Conservation (phyloP, 306 rosid genomes). For the Quercus cerris region DNA sequence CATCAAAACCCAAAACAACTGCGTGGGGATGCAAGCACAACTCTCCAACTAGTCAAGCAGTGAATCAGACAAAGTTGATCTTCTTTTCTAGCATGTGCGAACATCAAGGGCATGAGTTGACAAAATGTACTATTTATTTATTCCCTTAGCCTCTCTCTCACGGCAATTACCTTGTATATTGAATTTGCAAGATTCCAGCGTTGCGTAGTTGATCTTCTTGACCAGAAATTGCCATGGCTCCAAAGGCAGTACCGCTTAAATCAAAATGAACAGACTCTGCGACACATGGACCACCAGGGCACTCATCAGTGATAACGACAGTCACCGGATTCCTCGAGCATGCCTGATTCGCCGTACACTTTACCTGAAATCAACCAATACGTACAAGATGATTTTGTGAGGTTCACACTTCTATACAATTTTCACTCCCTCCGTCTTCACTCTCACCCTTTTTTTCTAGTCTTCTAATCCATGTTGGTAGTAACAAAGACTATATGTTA, state of each 20-base stretch:
- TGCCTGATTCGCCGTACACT: too few species aligned
- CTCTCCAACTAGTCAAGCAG: too few species aligned
- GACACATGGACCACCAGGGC: constrained; percentile 47
- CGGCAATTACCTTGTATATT: constrained; percentile 43
- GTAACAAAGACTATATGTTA: too few species aligned
- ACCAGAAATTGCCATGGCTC: constrained; percentile 77
- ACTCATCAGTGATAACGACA: constrained; percentile 70
- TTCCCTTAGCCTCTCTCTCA: neutral
- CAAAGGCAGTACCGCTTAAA: constrained; percentile 77
- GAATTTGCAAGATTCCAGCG: constrained; percentile 53
- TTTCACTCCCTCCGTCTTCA: too few species aligned
- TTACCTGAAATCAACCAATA: constrained; percentile 40
- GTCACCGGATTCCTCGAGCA: constrained; percentile 61
- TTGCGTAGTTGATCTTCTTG: constrained; percentile 37
- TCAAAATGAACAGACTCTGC: constrained; percentile 62
- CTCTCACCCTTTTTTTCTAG: too few species aligned
- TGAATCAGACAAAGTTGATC: too few species aligned
- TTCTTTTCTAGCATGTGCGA: too few species aligned
- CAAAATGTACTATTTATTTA: neutral
- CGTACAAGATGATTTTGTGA: neutral
- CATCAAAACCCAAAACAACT: too few species aligned
- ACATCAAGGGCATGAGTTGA: too few species aligned
- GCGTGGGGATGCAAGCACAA: too few species aligned
- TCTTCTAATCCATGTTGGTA: too few species aligned
- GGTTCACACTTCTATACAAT: too few species aligned